Evolutionary conservation across 2,329 filamentous ascomycete genomes (phyloP), one percentile per base, ranked within the genome.

Genomic region (Neonectria sp.): DNA sequence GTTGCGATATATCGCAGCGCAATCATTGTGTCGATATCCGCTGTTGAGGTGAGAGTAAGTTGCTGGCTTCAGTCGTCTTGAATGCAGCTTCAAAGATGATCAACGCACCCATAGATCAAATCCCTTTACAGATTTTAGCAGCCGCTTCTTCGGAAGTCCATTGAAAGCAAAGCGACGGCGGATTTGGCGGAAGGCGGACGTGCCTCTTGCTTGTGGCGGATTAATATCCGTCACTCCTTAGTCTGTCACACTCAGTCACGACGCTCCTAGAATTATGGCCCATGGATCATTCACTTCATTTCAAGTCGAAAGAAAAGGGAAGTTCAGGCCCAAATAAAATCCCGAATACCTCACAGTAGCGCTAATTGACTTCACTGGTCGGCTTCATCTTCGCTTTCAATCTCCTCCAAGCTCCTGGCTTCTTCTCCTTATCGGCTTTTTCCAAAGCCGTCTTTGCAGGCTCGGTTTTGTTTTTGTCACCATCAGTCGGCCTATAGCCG

Each of bases 1-100:
- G n/a, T 84, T 85, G 17, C 79, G 77, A 70, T 85, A 85, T 24
- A 80, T 77, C 24, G 81, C 80, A 11, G 86, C 85, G 24, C 81
- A 81, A 73, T 87, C 86, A 56, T 84, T 79, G 65, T 84, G 82
- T 25, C 79, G 76, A 68, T 83, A 85, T 45, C 82, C 83, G 29
- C 73, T 73, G 27, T 76, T 77, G 37, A 86, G 77, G 69, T n/a
- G 48, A 21, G 9, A 21, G 8, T 3, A 33, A 33, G 27, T 6
- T 29, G 17, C 3, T 31, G 17, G 8, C 4, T 17, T 12, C 31
- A n/a, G 9, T 11, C 8, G n/a, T n/a, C 6, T 33, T 4, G 27
- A n/a, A 15, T 11, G 27, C 8, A 31, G 15, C 25, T 3, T 17
- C 15, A 7, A 21, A n/a, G 48, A 31, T 52, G 17, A n/a, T n/a